A percentile compares a stretch with the other conserved stretches of the same genome.
Evolutionary conservation across 2,329 filamentous ascomycete genomes (phyloP).

Genomic region (Phaeosphaeria sp.): DNA sequence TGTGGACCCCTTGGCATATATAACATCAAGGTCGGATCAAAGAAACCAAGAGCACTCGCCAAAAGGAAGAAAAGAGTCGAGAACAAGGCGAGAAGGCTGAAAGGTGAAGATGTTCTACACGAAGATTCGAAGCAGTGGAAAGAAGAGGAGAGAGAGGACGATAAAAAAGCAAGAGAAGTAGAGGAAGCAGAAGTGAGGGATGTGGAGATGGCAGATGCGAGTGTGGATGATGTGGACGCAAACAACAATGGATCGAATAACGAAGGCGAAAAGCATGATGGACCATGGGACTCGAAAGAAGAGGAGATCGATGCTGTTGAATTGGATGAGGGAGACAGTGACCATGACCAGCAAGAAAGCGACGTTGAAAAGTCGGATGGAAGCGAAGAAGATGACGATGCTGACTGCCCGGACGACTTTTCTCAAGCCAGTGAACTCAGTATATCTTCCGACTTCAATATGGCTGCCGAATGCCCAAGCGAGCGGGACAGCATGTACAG

Average conservation of each 20-base stretch:
- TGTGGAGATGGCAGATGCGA: neutral
- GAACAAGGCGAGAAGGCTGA: slow-evolving; percentile 4
- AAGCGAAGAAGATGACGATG: neutral
- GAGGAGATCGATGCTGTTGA: neutral
- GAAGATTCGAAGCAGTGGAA: neutral
- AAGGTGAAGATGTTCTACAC: slow-evolving; percentile 10
- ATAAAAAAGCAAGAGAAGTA: neutral
- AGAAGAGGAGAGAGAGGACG: neutral
- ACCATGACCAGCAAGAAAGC: neutral
- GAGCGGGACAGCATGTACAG: slow-evolving; percentile 3
- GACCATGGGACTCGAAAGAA: neutral
- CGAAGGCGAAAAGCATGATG: neutral
- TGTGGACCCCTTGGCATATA: slow-evolving; percentile 9
- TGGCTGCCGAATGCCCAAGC: neutral
- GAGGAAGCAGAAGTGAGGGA: neutral
- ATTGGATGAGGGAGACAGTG: neutral
- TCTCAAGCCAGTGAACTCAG: slow-evolving; percentile 11
- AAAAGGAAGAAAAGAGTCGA: slow-evolving; percentile 11
- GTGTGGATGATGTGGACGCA: neutral
- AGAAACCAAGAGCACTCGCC: slow-evolving; percentile 6
- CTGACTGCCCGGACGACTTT: slow-evolving; percentile 1
- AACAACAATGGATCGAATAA: too few relatives aligned
- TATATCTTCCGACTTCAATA: neutral
- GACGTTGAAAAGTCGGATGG: neutral
- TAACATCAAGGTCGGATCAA: slow-evolving; percentile 9